Conservation (phyloP, 331 rosid genomes). For the Rosa hybrid region DNA sequence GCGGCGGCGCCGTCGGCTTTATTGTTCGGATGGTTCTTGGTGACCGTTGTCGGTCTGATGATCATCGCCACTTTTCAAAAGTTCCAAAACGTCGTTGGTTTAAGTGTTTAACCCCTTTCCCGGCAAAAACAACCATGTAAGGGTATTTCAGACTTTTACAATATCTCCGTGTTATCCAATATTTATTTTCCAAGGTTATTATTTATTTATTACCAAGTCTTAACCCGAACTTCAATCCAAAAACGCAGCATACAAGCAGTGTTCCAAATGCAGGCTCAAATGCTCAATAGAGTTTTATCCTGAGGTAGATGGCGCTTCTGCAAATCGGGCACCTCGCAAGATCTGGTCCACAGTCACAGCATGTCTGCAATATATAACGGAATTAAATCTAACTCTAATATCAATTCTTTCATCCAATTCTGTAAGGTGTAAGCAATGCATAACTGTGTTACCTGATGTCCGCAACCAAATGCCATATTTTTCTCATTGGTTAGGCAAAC, state of each 20-base stretch:
- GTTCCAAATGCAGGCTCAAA: slow-evolving; percentile 23
- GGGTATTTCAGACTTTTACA: too few species aligned
- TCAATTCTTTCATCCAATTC: slow-evolving; percentile 15
- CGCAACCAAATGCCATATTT: slow-evolving; percentile 92
- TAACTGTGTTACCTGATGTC: slow-evolving; percentile 69
- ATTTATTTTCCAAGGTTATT: too few species aligned
- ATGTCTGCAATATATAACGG: slow-evolving; percentile 58
- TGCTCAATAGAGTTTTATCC: slow-evolving; percentile 71
- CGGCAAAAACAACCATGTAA: background rate
- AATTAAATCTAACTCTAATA: background rate
- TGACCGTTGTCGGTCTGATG: background rate
- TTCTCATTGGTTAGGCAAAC: slow-evolving; percentile 66
- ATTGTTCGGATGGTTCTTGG: slow-evolving; percentile 19
- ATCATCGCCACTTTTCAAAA: background rate
- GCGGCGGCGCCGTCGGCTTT: slow-evolving; percentile 28
- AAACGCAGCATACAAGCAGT: too few species aligned
- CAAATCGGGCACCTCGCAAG: slow-evolving; percentile 83
- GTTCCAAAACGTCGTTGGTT: background rate
- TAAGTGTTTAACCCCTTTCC: background rate
- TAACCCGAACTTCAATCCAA: too few species aligned
- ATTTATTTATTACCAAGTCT: too few species aligned
- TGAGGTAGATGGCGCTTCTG: slow-evolving; percentile 58
- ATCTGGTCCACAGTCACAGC: slow-evolving; percentile 79
- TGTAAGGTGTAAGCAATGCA: background rate
- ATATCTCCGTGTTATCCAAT: too few species aligned